A percentile compares a stretch with the other conserved stretches of the same genome.
phyloP scores from a whole-genome alignment of 2,329 filamentous ascomycete genomes.

The Nakataea oryzae region DNA sequence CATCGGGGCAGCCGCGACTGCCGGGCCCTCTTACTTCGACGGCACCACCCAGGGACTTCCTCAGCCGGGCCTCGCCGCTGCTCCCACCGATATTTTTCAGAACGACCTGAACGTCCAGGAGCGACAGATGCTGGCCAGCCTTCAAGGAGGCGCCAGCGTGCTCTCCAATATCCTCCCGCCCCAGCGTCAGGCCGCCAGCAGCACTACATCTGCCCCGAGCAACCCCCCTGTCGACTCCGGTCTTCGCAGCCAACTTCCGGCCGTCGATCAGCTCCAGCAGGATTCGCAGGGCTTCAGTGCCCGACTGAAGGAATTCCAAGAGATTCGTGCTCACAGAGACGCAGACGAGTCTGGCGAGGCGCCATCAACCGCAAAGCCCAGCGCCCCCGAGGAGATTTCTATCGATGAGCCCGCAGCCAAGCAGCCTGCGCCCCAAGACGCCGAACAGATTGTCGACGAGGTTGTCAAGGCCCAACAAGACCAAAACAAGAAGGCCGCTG shows the following conservation, averaged over 20 bases:
- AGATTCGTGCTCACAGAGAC: conserved; percentile 64
- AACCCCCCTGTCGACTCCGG: conserved; percentile 22
- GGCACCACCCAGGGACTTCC: conserved; percentile 5
- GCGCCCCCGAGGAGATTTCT: conserved; percentile 10
- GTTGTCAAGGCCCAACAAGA: conserved; percentile 1
- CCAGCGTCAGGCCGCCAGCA: neutral
- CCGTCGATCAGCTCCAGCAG: conserved; percentile 36
- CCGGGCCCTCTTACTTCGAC: conserved; percentile 1
- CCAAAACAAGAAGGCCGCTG: neutral
- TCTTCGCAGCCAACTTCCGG: conserved; percentile 36
- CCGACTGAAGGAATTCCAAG: conserved; percentile 75
- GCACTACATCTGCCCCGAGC: conserved; percentile 20
- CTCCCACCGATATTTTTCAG: conserved; percentile 40
- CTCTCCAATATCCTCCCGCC: neutral
- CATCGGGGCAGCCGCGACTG: conserved; percentile 26
- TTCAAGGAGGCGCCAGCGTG: conserved; percentile 15
- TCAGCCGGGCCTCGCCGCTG: conserved; percentile 32
- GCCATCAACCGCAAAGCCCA: conserved; percentile 15
- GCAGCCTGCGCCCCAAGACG: conserved; percentile 3
- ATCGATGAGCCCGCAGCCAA: conserved; percentile 6
- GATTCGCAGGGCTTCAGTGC: conserved; percentile 54
- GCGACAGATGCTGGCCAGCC: conserved; percentile 38
- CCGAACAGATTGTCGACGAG: conserved; percentile 6
- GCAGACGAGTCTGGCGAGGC: conserved; percentile 24
- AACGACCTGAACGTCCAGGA: conserved; percentile 55